Base-by-base conservation (phyloP, 2,329 filamentous ascomycete genomes). In the Venturia aucupariae region DNA sequence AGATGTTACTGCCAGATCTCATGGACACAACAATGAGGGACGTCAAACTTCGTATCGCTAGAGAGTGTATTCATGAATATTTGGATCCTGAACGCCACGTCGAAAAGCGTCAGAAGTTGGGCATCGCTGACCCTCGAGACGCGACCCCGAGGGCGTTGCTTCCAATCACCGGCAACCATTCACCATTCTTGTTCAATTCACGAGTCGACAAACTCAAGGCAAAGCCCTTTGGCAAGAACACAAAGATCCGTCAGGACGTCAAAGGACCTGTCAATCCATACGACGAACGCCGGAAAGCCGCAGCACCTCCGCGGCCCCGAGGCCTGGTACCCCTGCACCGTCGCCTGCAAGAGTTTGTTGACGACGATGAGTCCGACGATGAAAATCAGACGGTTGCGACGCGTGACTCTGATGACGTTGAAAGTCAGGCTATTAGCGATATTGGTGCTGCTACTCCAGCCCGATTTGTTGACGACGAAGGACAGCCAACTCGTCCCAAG, bases 1-100 rank as follows among this genome's bases (percentile, higher is more conserved):
- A 92, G 67, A 83, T 90, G 55, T 83, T 97, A 63, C 84, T 88
- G 62, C 84, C 86, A 63, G 92, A 97, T 74, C 80, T 99, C 72
- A 87, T 85, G 66, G 90, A 95, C 72, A 94, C 95, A 74, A 79
- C 99, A 42, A 86, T 97, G 67, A 86, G 89, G 68, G 92, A 97
- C 73, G 90, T 97, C 71, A 92, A 92, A 70, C 89, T 88, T 55
- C 89, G 93, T 70, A 86, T 97, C 60, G 92, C 90, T 10, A 90
- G 88, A 7, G 91, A 92, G 2, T 83, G 86, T 54, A 81, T 99
- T 44, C 89, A 90, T 69, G 85, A 91, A 51, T 92, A 88, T 71
- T 83, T 99, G 65, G 88, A 96, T 68, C 92, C 94, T 4, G 83
- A 83, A 64, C 89, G 91, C 65, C 92, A 96, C 75, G 80, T 81